Percentiles rank a stretch among this genome's conserved stretches.
These are phyloP conservation scores for Cyclostephanos invisitatus DNA, from an alignment of 108 stramenopile species.

Conservation along the genomic window DNA sequence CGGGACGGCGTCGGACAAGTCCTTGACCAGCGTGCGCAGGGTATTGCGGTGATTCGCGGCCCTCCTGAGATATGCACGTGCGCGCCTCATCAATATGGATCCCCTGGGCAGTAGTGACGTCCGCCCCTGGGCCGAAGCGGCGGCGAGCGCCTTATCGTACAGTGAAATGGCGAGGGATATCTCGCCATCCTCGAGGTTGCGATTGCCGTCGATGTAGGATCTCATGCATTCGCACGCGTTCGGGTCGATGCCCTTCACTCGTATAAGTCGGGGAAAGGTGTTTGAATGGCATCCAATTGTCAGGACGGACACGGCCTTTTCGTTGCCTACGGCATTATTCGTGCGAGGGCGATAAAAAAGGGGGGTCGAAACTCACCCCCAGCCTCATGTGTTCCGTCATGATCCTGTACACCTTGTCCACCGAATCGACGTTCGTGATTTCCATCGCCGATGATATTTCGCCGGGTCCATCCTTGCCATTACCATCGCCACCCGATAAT, in stretches of 20 bases:
- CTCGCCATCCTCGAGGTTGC: slow-evolving; percentile 55
- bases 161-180: slow-evolving; percentile 61
- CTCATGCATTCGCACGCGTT: slow-evolving; percentile 73
- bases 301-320: too few species aligned
- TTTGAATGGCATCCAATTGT: neutral
- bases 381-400: slow-evolving; percentile 77
- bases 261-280: neutral
- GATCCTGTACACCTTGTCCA: slow-evolving; percentile 81
- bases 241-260: slow-evolving; percentile 40
- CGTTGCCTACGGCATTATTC: too few species aligned
- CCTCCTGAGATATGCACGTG: slow-evolving; percentile 65
- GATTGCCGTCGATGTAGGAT: slow-evolving; percentile 79
- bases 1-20: slow-evolving; percentile 56
- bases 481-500: slow-evolving; percentile 3
- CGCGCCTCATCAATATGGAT: slow-evolving; percentile 62
- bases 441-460: slow-evolving; percentile 47
- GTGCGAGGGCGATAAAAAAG: too few species aligned
- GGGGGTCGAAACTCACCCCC: slow-evolving; percentile 53
- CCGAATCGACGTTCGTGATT: slow-evolving; percentile 73
- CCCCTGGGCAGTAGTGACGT: slow-evolving; percentile 51
- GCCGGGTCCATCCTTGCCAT: neutral
- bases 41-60: slow-evolving; percentile 58
- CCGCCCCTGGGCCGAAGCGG: slow-evolving; percentile 18
- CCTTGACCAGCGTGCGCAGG: slow-evolving; percentile 48
- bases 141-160: slow-evolving; percentile 63